Percentiles rank a stretch among this genome's conserved stretches.
Evolutionary conservation across 805 yeast species (phyloP).

Genomic region (Aciculoconidium aculeatum): DNA sequence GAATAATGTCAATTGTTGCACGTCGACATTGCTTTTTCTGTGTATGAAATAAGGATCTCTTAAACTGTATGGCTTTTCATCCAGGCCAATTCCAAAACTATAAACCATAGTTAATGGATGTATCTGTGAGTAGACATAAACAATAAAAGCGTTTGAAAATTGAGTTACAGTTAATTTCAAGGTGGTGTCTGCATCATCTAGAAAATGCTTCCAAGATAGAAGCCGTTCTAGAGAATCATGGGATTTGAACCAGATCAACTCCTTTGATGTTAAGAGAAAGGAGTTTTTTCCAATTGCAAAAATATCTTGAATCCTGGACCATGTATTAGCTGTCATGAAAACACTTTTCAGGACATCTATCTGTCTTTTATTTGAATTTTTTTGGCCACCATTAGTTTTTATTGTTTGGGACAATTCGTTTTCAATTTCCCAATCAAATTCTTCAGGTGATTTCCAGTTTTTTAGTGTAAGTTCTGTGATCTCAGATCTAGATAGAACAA

Average conservation of each 20-base stretch:
- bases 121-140: conserved; percentile 24
- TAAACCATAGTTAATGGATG: conserved; percentile 26
- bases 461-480: conserved; percentile 28
- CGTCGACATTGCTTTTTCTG: conserved; percentile 6
- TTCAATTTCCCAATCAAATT: conserved; percentile 18
- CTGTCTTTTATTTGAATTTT: too few relatives aligned
- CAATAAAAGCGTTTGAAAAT: conserved; percentile 14
- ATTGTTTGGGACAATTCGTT: too few relatives aligned
- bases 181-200: conserved; percentile 46
- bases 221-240: conserved; percentile 35
- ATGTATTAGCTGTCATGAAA: conserved; percentile 45
- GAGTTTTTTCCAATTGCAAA: conserved; percentile 25
- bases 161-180: conserved; percentile 31
- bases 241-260: conserved; percentile 49
- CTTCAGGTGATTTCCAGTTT: too few relatives aligned
- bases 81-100: conserved; percentile 28
- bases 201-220: conserved; percentile 69
- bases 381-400: too few relatives aligned
- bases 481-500: conserved; percentile 39
- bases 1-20: conserved; percentile 12
- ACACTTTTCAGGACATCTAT: too few relatives aligned
- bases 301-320: conserved; percentile 49
- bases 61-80: conserved; percentile 30
- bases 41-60: conserved; percentile 30
- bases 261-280: conserved; percentile 61